Evolutionary conservation across 1,284 basidiomycete genomes (phyloP), one percentile per base, ranked within the genome.

Genomic region (Cryptococcus sp.): DNA sequence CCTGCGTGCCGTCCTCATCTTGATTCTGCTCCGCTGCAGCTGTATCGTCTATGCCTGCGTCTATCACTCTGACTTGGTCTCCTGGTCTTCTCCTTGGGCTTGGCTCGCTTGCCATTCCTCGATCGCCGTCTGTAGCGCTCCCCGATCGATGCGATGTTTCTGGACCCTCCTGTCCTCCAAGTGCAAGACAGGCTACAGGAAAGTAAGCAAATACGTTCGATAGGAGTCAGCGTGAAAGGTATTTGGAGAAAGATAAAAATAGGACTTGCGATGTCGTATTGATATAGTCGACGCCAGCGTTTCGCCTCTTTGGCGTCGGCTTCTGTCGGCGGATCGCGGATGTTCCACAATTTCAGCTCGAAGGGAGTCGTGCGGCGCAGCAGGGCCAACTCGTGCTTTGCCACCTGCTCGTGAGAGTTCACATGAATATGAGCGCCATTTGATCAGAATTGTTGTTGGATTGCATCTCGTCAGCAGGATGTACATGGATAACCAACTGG

Each of bases 261-360:
- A 25, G 23, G 13, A 70, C 74, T 56, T 60, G 75, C 75, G 54
- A 78, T 76, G 49, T 78, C 76, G 67, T 77, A 77, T 64, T 77
- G 75, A 57, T 78, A 78, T 50, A 72, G 49, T 53, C 75, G 64
- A 17, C 71, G 60, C 76, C 76, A 78, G 58, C 68, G 68, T 49
- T 73, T 70, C 11, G 62, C 71, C 40, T 78, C 75, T 27, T 53
- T 55, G 35, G 59, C 59, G 47, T 73, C 65, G 3, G 59, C 59
- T 2, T 55, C 69, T 8, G 49, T 15, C 0, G 76, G 78, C 7
- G 78, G 78, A 25, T 69, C 67, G 17, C 76, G 74, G 54, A 79
- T 79, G 41, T 79, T 77, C 65, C 66, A 78, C 5, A 69, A 54
- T 38, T 60, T 64, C 27, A 79, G 59, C 17, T 74, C 66, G 60